Evolutionary conservation across 495 filamentous ascomycete genomes (phyloP).

Genomic region (Penicillium dipodomyicola): DNA sequence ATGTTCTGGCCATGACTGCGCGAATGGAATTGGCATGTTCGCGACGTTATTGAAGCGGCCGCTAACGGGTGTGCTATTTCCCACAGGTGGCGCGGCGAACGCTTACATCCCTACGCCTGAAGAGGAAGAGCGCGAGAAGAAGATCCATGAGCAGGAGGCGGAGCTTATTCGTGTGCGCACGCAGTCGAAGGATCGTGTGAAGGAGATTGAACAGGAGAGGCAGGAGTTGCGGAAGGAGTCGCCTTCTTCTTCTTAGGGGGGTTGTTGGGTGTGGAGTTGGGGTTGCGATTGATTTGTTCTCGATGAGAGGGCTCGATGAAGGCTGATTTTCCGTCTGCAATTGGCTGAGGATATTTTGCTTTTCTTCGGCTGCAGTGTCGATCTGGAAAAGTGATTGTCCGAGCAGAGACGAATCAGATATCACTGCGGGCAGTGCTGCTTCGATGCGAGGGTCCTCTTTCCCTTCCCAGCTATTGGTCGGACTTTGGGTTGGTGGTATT

Average conservation of each 20-base stretch:
- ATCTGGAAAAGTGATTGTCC: not conserved
- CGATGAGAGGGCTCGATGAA: not conserved
- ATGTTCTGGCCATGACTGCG: constrained; percentile 16
- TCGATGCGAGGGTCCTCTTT: constrained; percentile 11
- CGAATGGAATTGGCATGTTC: not conserved
- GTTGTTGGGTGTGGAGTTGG: not conserved
- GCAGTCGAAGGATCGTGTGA: constrained; percentile 38
- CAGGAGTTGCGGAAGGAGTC: constrained; percentile 28
- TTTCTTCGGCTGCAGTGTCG: not conserved
- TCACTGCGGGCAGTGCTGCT: constrained; percentile 27
- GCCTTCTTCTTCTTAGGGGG: constrained; percentile 15
- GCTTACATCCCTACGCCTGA: constrained; percentile 41
- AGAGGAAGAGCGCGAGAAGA: constrained; percentile 35
- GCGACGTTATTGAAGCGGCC: not conserved
- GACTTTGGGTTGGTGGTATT: constrained; percentile 10
- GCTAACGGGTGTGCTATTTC: constrained; percentile 1
- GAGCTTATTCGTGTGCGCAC: constrained; percentile 39
- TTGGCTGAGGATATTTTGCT: not conserved
- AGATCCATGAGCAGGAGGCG: constrained; percentile 35
- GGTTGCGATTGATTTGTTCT: not conserved
- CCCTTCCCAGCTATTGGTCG: constrained; percentile 9
- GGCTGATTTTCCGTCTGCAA: not conserved
- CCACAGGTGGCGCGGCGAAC: constrained; percentile 44
- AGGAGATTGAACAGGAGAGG: constrained; percentile 33
- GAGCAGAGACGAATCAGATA: constrained; percentile 7